phyloP scores from a whole-genome alignment of 371 early-diverging fungal species.

The Actinomucor elegans region DNA sequence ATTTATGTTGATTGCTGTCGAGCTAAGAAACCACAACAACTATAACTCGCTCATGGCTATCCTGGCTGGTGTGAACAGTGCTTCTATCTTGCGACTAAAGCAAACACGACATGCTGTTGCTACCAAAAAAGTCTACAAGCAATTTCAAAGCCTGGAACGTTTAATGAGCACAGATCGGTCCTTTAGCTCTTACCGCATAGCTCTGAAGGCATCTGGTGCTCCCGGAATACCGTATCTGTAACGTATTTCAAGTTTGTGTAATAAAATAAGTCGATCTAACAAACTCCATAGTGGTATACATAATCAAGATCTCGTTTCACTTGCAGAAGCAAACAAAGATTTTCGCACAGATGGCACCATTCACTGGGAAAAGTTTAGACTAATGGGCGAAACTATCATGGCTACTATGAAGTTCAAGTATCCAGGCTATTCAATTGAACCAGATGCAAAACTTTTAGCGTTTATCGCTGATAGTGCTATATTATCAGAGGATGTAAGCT shows the following conservation, averaged over 20 bases:
- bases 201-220: conserved; percentile 50
- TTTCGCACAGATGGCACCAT: conserved; percentile 53
- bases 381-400: conserved; percentile 59
- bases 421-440: conserved; percentile 35
- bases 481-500: conserved; percentile 45
- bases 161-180: conserved; percentile 68
- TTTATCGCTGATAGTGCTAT: conserved; percentile 45
- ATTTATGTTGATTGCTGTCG: conserved; percentile 64
- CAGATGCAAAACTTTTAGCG: conserved; percentile 29
- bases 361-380: conserved; percentile 63
- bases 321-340: conserved; percentile 62
- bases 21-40: conserved; percentile 62
- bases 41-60: conserved; percentile 75
- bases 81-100: conserved; percentile 60
- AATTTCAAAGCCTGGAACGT: conserved; percentile 59
- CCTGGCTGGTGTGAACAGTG: conserved; percentile 71
- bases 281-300: conserved; percentile 53
- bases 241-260: too few relatives aligned
- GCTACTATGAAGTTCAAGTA: conserved; percentile 48
- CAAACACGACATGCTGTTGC: conserved; percentile 58
- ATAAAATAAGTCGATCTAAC: too few relatives aligned
- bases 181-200: conserved; percentile 63
- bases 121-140: conserved; percentile 51
- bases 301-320: conserved; percentile 53
- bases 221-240: conserved; percentile 66